phyloP scores from a whole-genome alignment of 2,329 filamentous ascomycete genomes.

The Akanthomyces lecanii region DNA sequence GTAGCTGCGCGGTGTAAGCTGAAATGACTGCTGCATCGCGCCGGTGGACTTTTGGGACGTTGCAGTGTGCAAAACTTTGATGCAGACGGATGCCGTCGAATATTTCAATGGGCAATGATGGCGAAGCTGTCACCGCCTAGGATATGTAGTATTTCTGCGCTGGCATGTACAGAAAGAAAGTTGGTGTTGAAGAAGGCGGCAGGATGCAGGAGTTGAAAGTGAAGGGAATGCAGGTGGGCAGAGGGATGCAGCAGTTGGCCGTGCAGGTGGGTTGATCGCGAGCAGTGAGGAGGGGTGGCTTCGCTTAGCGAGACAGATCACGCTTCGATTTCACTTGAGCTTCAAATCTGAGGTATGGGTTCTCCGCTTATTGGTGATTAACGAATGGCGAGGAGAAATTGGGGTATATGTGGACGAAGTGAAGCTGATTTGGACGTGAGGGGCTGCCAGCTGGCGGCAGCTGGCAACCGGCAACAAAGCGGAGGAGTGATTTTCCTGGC shows the following conservation, averaged over 20 bases:
- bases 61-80: neutral
- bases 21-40: neutral
- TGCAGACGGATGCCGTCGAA: neutral
- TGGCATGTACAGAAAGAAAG: neutral
- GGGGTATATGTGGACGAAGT: neutral
- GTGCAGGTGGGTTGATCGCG: neutral
- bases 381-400: neutral
- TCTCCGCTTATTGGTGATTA: neutral
- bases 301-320: neutral
- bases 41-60: neutral
- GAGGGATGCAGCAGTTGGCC: neutral
- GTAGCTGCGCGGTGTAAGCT: neutral
- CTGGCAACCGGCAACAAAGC: conserved; percentile 9
- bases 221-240: neutral
- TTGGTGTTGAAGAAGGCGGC: neutral
- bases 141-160: neutral
- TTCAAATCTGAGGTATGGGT: neutral
- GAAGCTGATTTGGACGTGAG: conserved; percentile 14
- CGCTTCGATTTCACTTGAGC: conserved; percentile 7
- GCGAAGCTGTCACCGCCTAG: neutral
- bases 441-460: conserved; percentile 15
- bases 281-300: neutral
- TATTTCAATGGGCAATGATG: neutral
- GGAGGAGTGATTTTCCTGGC: conserved; percentile 1
- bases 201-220: conserved; percentile 3